Base-by-base conservation (phyloP, 2,329 filamentous ascomycete species). In the Penicillium brevicompactum region DNA sequence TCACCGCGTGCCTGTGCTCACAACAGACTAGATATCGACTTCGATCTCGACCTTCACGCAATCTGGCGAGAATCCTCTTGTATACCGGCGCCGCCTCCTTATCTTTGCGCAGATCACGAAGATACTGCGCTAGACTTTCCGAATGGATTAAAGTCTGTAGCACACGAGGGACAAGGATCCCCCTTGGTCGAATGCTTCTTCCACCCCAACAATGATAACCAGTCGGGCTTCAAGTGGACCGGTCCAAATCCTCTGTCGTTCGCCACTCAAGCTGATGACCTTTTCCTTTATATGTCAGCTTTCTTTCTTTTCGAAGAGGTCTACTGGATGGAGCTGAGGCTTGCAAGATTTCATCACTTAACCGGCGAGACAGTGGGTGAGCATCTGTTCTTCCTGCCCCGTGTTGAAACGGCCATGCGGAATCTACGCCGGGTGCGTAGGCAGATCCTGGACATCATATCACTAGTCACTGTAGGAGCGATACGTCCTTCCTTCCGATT, bases 41-140 rank as follows among this genome's bases (percentile, higher is more conserved):
- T 22, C 40, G 40, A 22, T 42, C 40, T 42, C 40, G 10, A 22
- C 40, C 4, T 42, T 7, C 24, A 47, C 34, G 43, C 32, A 47
- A 31, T 46, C 43, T 42, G 50, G 32, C 50, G 37, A 32, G 43
- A 52, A 16, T 46, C 32, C 22, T 52, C 50, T 42, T 18, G n/a
- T 32, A 46, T 47, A 46, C 34, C 24, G 43, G 34, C 43, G 40
- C 43, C 37, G 21, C 22, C 34, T 27, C 34, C 34, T 6, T 47
- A 14, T 47, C 50, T 52, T 42, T 32, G 14, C 18, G 30, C 50
- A 13, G 32, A 52, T 21, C 7, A 40, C 31, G 41, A 43, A 22
- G 41, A 43, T 27, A 1, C 2, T 24, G 16, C 1, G 31, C 31
- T 37, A 37, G 30, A 46, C 21, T 34, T 37, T 34, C 44, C 9